Conservation (phyloP, 179 eudicot genomes). For the Nepenthes alata region DNA sequence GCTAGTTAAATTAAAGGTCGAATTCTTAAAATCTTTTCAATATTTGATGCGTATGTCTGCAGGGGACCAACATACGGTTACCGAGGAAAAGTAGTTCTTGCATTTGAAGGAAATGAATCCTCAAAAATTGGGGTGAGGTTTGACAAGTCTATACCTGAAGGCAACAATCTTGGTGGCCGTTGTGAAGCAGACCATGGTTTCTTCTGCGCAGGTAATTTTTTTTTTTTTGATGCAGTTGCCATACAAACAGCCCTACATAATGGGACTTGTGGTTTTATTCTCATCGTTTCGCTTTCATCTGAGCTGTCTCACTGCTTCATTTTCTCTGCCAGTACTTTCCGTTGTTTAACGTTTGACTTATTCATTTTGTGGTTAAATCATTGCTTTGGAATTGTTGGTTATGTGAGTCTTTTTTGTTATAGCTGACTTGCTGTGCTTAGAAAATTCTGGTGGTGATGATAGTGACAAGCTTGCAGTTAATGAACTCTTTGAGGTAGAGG, state of each 20-base stretch:
- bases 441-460: conserved; percentile 54
- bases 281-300: neutral
- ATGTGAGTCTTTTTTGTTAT: conserved; percentile 8
- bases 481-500: conserved; percentile 78
- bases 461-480: conserved; percentile 61
- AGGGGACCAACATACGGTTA: conserved; percentile 82
- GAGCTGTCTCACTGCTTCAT: neutral
- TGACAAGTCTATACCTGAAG: conserved; percentile 71
- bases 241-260: neutral
- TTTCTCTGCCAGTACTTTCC: neutral
- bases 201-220: conserved; percentile 68
- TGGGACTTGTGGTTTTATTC: neutral
- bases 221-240: conserved; percentile 4
- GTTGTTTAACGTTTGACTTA: neutral
- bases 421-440: conserved; percentile 72
- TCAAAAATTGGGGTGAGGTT: conserved; percentile 93
- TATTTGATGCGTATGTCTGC: conserved; percentile 7
- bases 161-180: conserved; percentile 82
- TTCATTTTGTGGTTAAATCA: neutral
- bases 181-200: conserved; percentile 88
- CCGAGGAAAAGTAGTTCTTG: conserved; percentile 77
- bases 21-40: neutral
- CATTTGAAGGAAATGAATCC: conserved; percentile 66
- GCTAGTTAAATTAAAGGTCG: too few relatives aligned
- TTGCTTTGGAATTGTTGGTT: too few relatives aligned